Base-by-base conservation (phyloP, 2,329 filamentous ascomycete genomes). In the Chaetomiaceae sp. region DNA sequence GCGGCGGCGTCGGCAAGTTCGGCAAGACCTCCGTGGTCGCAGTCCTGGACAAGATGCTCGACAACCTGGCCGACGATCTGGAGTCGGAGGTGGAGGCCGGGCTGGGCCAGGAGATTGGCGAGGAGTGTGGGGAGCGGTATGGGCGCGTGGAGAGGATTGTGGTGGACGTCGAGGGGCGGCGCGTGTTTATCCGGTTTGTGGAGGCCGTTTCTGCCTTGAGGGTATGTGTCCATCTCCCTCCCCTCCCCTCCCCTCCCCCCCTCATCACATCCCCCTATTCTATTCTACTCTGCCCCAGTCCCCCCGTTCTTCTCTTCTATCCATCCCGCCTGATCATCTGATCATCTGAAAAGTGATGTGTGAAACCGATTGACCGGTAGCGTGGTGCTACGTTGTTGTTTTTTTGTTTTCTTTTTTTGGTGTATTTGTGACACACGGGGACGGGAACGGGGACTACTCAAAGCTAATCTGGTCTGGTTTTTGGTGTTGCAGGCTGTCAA, bases 101-200 rank as follows among this genome's bases (percentile, higher is more conserved):
- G 0, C 73, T 99, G 46, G 85, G 92, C 61, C 92, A 97, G 72
- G 91, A 96, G 68, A 96, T 99, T 69, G 94, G 94, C 6, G 89
- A 96, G 65, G 89, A 95, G 66, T 96, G 95, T 69, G 85, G 85
- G 45, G 83, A 89, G 59, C 90, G 91, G 83, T 95, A 95, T 66
- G 90, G 91, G 14, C 80, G 83, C 40, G 87, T 96, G 5, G 88
- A 95, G 69, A 78, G 89, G 60, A 76, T 96, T 16, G 86, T 85
- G 64, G 85, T 96, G 53, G 82, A 89, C 64, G 75, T 82, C 40
- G 73, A 78, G 59, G 75, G 75, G 44, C 71, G 75, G 11, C 81
- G 84, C 48, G 94, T 99, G 4, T 97, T 96, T 69, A 90, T 99
- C 68, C 89, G 95, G 68, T 99, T 97, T 66, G 92, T 89, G 2